phyloP scores from a whole-genome alignment of 2,329 filamentous ascomycete species.

The Nemania diffusa region DNA sequence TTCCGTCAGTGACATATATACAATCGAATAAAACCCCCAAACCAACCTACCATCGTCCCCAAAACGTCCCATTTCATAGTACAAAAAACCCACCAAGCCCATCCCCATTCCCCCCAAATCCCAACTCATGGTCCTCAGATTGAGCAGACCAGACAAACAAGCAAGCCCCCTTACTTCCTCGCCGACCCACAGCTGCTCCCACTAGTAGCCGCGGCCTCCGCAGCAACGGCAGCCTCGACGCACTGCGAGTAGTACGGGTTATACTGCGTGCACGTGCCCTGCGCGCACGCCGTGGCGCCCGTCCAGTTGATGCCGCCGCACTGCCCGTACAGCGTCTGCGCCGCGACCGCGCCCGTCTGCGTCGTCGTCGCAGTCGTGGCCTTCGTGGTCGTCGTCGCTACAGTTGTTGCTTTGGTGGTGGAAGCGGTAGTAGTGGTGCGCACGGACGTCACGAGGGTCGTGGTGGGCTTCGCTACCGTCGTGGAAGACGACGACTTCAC shows the following conservation, averaged over 20 bases:
- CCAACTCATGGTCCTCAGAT: neutral
- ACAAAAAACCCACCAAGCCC: neutral
- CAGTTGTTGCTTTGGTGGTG: too few species aligned
- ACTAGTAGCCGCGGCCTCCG: neutral
- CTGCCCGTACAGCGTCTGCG: conserved; percentile 51
- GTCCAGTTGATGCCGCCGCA: conserved; percentile 57
- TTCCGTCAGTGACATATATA: neutral
- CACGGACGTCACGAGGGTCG: conserved; percentile 29
- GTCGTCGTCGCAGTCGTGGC: conserved; percentile 24
- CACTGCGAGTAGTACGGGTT: conserved; percentile 62
- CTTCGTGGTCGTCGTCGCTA: neutral
- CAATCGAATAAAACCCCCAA: neutral
- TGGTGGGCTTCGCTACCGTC: conserved; percentile 21
- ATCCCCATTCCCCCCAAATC: neutral
- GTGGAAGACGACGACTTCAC: conserved; percentile 12
- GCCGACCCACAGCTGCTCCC: neutral
- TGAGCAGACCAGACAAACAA: too few species aligned
- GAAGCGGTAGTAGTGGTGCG: conserved; percentile 27
- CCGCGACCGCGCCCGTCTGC: conserved; percentile 30
- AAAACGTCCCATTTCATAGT: neutral
- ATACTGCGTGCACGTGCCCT: conserved; percentile 53
- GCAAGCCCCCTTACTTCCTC: neutral
- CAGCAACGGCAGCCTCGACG: conserved; percentile 21
- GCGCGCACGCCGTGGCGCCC: conserved; percentile 53
- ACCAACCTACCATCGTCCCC: neutral